Conservation (phyloP, 352 stramenopile species). For the Pythium pyrilobum region DNA sequence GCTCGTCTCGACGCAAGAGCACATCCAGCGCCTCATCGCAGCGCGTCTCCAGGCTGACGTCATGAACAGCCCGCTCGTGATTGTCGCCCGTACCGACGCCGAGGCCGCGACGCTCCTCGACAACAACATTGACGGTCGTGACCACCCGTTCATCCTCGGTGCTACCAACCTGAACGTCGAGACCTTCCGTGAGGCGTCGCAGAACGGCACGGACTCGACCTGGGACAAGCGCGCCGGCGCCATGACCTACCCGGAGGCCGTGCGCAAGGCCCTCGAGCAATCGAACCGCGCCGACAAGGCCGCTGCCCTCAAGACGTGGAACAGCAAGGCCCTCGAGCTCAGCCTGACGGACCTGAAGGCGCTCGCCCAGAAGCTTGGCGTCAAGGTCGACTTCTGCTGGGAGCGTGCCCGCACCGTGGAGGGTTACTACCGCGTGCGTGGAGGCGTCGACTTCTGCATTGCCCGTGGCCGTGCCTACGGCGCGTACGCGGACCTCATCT, state of each 20-base stretch:
- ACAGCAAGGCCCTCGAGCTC: constrained; percentile 70
- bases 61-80: constrained; percentile 91
- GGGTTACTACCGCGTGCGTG: constrained; percentile 96
- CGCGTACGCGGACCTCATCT: constrained; percentile 96
- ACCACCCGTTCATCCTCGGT: constrained; percentile 98
- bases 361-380: constrained; percentile 71
- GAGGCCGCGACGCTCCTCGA: constrained; percentile 96
- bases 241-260: constrained; percentile 96
- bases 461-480: constrained; percentile 93
- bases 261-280: constrained; percentile 74
- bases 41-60: constrained; percentile 96
- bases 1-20: constrained; percentile 95
- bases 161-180: constrained; percentile 89
- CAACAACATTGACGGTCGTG: constrained; percentile 96
- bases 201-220: constrained; percentile 52
- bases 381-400: constrained; percentile 93
- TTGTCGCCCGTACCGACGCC: constrained; percentile 96
- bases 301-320: constrained; percentile 72
- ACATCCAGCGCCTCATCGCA: constrained; percentile 95
- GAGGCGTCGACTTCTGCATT: constrained; percentile 97
- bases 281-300: constrained; percentile 53
- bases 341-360: constrained; percentile 72
- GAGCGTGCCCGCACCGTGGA: constrained; percentile 94
- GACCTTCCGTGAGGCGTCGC: constrained; percentile 74
- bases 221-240: constrained; percentile 92